These are phyloP conservation scores for Suhomyces bribrorum DNA, from an alignment of 1,139 yeast species.

Conservation along the genomic window DNA sequence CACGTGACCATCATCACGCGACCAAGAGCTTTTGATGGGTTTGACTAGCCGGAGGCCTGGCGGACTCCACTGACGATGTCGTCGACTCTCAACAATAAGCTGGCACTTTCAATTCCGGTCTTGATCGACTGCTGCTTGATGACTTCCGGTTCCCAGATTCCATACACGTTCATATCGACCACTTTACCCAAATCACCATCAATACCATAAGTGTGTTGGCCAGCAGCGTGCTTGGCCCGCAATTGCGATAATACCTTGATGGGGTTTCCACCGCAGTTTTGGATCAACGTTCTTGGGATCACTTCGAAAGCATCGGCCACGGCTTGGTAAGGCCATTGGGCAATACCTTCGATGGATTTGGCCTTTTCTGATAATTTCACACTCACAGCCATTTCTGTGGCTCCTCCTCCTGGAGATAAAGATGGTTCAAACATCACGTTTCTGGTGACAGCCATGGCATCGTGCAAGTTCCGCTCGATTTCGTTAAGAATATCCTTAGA, in stretches of 20 bases:
- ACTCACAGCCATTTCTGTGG: constrained; percentile 98
- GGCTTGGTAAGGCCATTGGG: constrained; percentile 98
- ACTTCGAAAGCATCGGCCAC: constrained; percentile 99
- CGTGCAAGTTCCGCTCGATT: constrained; percentile 95
- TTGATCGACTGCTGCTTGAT: constrained; percentile 95
- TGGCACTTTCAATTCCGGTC: constrained; percentile 96
- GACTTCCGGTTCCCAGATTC: constrained; percentile 99
- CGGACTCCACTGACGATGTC: constrained; percentile 97
- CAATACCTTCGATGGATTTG: constrained; percentile 88
- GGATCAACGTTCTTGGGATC: constrained; percentile 93
- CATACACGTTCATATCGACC: constrained; percentile 93
- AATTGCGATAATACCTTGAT: constrained; percentile 84
- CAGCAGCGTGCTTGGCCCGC: constrained; percentile 95
- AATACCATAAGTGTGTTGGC: constrained; percentile 81
- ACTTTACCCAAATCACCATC: constrained; percentile 94
- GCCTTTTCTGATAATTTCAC: constrained; percentile 89
- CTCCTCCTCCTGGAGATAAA: constrained; percentile 98
- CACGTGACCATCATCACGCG: too few species aligned
- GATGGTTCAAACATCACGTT: constrained; percentile 95
- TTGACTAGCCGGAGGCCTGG: constrained; percentile 19
- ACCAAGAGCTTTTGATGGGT: neutral
- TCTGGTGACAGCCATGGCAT: constrained; percentile 97
- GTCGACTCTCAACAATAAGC: constrained; percentile 90
- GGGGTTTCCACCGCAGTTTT: constrained; percentile 97
- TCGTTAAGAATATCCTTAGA: constrained; percentile 96